Percentiles rank a stretch among this genome's conserved stretches.
Evolutionary conservation across 805 yeast species (phyloP).

Genomic region (Wickerhamomyces ciferrii): DNA sequence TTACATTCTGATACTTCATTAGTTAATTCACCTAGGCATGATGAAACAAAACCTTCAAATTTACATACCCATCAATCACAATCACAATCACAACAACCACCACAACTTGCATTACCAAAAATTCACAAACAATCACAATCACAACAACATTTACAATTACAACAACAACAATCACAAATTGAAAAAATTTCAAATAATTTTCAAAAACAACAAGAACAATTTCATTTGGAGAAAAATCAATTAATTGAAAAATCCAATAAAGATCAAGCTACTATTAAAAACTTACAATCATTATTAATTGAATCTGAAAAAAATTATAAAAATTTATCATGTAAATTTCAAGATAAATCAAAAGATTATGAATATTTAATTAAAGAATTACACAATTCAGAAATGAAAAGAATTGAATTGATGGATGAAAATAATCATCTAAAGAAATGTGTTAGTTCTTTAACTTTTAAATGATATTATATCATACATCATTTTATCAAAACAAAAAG

Average conservation of each 20-base stretch:
- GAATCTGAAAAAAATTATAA: slow-evolving; percentile 16
- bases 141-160: too few relatives aligned
- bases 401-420: slow-evolving; percentile 30
- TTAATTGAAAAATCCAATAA: background rate
- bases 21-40: slow-evolving; percentile 12
- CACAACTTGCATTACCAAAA: too few relatives aligned
- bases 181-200: background rate
- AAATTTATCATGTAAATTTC: slow-evolving; percentile 25
- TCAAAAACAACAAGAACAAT: background rate
- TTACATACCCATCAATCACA: too few relatives aligned
- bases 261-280: background rate
- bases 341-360: slow-evolving; percentile 26
- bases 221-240: background rate
- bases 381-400: slow-evolving; percentile 30
- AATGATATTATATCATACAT: too few relatives aligned
- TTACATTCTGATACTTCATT: slow-evolving; percentile 24
- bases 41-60: background rate
- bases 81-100: too few relatives aligned
- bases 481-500: too few relatives aligned
- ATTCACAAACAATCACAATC: background rate
- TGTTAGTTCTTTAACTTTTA: slow-evolving; percentile 16
- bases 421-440: slow-evolving; percentile 29
- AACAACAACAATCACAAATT: background rate
- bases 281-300: background rate
- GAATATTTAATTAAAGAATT: slow-evolving; percentile 26